Conservation (phyloP, 306 rosid genomes). For the Geum urbanum region DNA sequence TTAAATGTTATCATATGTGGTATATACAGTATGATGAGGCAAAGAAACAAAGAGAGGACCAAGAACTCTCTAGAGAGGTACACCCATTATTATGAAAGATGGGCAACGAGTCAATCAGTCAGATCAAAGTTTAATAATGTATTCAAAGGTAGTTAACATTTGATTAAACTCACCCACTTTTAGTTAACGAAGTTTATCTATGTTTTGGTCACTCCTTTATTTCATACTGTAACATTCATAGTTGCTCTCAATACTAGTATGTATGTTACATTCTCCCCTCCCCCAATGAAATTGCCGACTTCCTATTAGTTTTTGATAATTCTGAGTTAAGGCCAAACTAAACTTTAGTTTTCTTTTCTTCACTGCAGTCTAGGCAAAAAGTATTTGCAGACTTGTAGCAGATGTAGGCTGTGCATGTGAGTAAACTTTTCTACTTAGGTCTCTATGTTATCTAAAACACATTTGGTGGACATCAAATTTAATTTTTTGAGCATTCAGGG, state of each 20-base stretch:
- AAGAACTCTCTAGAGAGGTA: conserved; percentile 92
- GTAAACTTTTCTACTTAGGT: conserved; percentile 20
- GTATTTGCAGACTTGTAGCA: conserved; percentile 85
- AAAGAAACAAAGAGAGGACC: conserved; percentile 90
- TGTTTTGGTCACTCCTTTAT: background rate
- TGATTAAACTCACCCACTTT: background rate
- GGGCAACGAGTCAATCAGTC: conserved; percentile 98
- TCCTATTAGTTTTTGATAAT: background rate
- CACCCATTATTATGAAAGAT: conserved; percentile 95
- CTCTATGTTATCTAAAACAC: background rate
- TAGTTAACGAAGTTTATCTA: background rate
- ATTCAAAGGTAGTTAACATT: background rate
- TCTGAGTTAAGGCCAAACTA: conserved; percentile 17
- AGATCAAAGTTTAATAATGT: conserved; percentile 25
- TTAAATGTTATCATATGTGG: background rate
- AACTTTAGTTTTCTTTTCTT: conserved; percentile 7
- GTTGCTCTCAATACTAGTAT: too few species aligned
- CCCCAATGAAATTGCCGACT: background rate
- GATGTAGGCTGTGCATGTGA: conserved; percentile 80
- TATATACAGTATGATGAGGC: conserved; percentile 44
- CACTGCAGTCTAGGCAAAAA: conserved; percentile 82
- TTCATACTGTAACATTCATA: background rate
- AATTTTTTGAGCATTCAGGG: background rate
- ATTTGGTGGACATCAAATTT: background rate
- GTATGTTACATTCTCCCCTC: too few species aligned